These are phyloP conservation scores for Mariannaea sp. DNA, from an alignment of 2,329 filamentous ascomycete species.

Conservation along the genomic window DNA sequence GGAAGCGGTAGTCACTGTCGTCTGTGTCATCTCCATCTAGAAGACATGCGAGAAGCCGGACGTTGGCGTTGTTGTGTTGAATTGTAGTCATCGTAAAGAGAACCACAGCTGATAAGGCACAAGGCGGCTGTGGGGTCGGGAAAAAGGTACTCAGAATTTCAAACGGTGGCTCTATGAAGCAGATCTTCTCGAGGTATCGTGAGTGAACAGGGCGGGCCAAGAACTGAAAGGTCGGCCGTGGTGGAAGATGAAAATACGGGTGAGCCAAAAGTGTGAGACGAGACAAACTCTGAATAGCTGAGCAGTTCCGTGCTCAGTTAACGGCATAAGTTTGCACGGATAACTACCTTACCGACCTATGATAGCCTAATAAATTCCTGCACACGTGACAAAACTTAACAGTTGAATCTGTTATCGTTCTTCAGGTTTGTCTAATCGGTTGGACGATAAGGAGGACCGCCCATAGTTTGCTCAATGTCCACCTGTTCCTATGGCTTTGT, in stretches of 20 bases:
- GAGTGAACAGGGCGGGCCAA: not conserved
- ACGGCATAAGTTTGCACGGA: not conserved
- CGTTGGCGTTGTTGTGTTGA: conserved; percentile 27
- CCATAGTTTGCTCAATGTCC: too few species aligned
- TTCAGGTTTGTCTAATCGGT: too few species aligned
- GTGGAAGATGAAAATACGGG: not conserved
- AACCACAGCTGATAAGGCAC: not conserved
- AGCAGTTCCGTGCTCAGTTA: conserved; percentile 1
- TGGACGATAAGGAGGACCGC: too few species aligned
- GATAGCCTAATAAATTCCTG: too few species aligned
- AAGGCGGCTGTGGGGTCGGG: not conserved
- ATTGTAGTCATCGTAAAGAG: conserved; percentile 4
- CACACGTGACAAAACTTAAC: too few species aligned
- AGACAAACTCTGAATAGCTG: not conserved
- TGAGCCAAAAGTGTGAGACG: not conserved
- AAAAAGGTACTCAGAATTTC: not conserved
- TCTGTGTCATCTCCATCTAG: conserved; percentile 30
- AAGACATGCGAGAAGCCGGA: conserved; percentile 36
- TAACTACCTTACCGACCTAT: too few species aligned
- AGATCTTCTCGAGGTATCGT: not conserved
- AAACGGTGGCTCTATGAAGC: not conserved
- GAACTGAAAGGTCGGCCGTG: conserved; percentile 4
- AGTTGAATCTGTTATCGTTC: too few species aligned
- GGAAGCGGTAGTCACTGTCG: conserved; percentile 38
- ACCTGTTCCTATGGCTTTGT: too few species aligned